phyloP scores from a whole-genome alignment of 345 rosid genomes.

The Lagerstroemia speciosa region DNA sequence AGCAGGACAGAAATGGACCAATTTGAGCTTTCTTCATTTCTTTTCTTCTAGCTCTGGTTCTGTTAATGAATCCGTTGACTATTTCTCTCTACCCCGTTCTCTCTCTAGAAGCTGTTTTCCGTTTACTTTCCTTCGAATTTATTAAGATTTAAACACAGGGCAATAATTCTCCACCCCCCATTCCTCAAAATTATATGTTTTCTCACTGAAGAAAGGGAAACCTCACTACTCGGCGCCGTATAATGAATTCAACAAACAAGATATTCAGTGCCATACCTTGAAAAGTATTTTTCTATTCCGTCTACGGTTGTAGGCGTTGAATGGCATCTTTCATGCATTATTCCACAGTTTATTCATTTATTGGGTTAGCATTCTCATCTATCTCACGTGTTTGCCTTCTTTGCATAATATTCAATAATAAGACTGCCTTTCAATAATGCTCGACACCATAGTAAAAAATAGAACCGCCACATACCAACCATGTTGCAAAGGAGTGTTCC shows the following conservation, averaged over 20 bases:
- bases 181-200: too few relatives aligned
- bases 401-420: neutral
- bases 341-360: neutral
- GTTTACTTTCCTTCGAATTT: neutral
- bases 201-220: neutral
- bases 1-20: slow-evolving; percentile 17
- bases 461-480: neutral
- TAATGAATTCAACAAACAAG: neutral
- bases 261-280: neutral
- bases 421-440: neutral
- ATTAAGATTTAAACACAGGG: neutral
- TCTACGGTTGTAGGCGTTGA: neutral
- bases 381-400: neutral
- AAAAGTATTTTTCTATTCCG: neutral
- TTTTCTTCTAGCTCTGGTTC: slow-evolving; percentile 7
- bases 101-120: neutral
- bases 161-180: neutral
- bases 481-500: neutral
- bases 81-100: slow-evolving; percentile 4
- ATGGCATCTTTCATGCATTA: neutral
- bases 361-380: neutral
- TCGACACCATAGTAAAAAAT: too few relatives aligned
- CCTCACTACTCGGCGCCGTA: neutral
- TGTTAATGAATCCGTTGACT: slow-evolving; percentile 24
- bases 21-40: slow-evolving; percentile 8